These are phyloP conservation scores for Panaeolus papilionaceus DNA, from an alignment of 768 basidiomycete genomes.

Conservation along the genomic window DNA sequence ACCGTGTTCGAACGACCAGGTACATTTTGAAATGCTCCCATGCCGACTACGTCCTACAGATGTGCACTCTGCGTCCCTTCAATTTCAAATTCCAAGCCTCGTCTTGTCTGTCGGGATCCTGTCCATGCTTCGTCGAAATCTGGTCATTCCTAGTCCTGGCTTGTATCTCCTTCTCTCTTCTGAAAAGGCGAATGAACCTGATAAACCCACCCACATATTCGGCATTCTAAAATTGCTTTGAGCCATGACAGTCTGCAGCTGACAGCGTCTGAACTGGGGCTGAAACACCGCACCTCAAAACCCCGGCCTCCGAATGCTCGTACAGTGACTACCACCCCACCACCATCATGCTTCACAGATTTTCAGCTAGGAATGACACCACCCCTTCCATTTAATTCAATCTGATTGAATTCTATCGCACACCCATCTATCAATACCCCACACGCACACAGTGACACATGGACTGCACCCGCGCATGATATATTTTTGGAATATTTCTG, in stretches of 20 bases:
- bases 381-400: neutral
- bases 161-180: neutral
- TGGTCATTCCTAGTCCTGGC: neutral
- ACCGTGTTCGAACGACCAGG: constrained; percentile 7
- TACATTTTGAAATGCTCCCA: neutral
- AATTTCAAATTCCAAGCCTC: neutral
- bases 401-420: too few species aligned
- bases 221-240: neutral
- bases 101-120: neutral
- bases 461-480: neutral
- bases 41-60: neutral
- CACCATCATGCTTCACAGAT: neutral
- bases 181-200: neutral
- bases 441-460: neutral
- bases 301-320: neutral
- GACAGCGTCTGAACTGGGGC: neutral
- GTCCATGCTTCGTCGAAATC: too few species aligned
- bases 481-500: neutral
- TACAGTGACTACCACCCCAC: neutral
- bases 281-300: neutral
- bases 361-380: neutral
- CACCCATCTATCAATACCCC: neutral
- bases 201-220: neutral
- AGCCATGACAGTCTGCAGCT: neutral
- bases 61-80: neutral